Evolutionary conservation across 768 basidiomycete species (phyloP), one percentile per base, ranked within the genome.

Genomic region (Tylopilus cervinicoccineus): DNA sequence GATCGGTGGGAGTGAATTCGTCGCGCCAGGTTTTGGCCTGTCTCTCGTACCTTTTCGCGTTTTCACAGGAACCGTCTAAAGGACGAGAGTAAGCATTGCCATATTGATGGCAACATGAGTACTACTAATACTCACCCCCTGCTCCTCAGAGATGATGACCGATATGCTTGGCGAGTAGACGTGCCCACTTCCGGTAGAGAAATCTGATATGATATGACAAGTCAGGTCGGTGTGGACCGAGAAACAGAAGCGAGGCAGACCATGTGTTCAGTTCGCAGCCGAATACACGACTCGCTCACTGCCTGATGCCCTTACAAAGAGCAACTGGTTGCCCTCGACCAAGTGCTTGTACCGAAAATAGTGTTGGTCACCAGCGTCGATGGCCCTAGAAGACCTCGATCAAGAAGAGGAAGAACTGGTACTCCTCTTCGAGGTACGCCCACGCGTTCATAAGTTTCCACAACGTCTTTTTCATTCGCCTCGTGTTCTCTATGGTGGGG

Each of bases 221-320:
- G 32, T 56, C 12, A 54, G 42, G 41, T 41, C 20, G 19, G 17
- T 22, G 13, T 36, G 14, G 5, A 22, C 31, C 23, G 44, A 9
- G 22, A 34, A 33, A 14, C 3, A 10, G 17, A 6, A 2, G 5
- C 1, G 20, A 27, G 10, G 32, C 52, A 19, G 38, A 82, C 87
- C 88, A 50, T 71, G 68, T 2, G 74, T 72, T 88, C 89, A 91
- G 57, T 87, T 88, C 6, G 61, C 70, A 1, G 87, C 87, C 17
- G 84, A 82, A 16, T 76, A 64, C 4, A 88, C 70, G 5, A 90
- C 86, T 13, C 89, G 78, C 9, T 69, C 58, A 3, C 75, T 74
- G 14, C 75, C 72, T 1, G 77, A 74, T 0, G 79, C 67, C 13
- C 81, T 68, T 5, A 81, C 69, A 31, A 81, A 83, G 2, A 85